Evolutionary conservation across 2,329 filamentous ascomycete species (phyloP).

Genomic region (Alternaria arbusti): DNA sequence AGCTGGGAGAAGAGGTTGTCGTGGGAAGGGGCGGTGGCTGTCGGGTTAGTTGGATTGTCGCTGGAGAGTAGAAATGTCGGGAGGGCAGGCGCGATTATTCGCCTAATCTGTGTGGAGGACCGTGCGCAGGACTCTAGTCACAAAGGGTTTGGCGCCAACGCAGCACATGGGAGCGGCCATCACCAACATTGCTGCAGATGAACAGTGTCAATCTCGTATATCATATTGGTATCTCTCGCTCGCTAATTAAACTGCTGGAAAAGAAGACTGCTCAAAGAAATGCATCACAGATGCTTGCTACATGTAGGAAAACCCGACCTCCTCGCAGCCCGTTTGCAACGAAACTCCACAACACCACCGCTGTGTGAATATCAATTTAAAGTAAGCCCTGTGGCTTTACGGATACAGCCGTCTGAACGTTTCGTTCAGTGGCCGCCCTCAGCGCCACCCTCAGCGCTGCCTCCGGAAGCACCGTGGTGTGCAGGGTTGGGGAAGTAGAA

Average conservation of each 20-base stretch:
- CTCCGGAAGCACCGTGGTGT: slow-evolving; percentile 19
- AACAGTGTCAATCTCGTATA: neutral
- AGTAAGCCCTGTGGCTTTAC: neutral
- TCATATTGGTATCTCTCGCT: slow-evolving; percentile 16
- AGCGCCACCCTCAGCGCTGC: neutral
- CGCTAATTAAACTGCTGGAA: slow-evolving; percentile 16
- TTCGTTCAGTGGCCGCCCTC: slow-evolving; percentile 5
- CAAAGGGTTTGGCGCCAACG: neutral
- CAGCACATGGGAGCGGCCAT: neutral
- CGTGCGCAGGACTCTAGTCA: slow-evolving; percentile 1
- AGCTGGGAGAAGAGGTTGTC: slow-evolving; percentile 27
- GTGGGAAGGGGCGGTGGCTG: slow-evolving; percentile 34
- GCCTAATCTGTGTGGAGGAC: slow-evolving; percentile 28
- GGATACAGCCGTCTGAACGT: neutral
- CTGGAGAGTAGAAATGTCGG: slow-evolving; percentile 16
- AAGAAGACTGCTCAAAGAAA: slow-evolving; percentile 1
- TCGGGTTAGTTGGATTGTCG: slow-evolving; percentile 39
- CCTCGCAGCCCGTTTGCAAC: neutral
- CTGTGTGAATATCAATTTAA: neutral
- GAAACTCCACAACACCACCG: slow-evolving; percentile 3
- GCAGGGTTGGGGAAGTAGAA: slow-evolving; percentile 66
- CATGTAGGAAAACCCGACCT: neutral
- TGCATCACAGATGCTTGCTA: slow-evolving; percentile 14
- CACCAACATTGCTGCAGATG: neutral
- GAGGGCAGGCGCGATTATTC: slow-evolving; percentile 17